phyloP scores from a whole-genome alignment of 2,329 filamentous ascomycete genomes.

The Bipolaris bicolor region DNA sequence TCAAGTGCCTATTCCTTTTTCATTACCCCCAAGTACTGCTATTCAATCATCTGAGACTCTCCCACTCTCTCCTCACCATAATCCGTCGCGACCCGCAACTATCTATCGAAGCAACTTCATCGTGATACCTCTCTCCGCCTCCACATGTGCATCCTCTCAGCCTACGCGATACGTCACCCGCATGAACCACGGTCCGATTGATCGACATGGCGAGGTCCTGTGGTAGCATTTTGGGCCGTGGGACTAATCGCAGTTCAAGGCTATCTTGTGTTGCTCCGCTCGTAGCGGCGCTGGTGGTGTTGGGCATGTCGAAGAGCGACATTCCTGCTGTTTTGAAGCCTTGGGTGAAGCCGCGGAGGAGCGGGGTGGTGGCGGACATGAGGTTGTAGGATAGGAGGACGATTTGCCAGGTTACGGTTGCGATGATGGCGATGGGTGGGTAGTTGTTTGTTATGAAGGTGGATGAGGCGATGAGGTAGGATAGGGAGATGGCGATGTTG shows the following conservation, averaged over 20 bases:
- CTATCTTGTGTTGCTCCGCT: neutral
- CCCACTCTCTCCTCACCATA: neutral
- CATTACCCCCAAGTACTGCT: too few relatives aligned
- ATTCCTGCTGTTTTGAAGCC: constrained; percentile 4
- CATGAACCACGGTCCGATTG: neutral
- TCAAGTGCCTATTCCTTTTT: too few relatives aligned
- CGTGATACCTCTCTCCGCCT: neutral
- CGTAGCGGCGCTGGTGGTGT: neutral
- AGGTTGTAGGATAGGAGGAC: constrained; percentile 9
- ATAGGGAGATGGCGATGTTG: constrained; percentile 5
- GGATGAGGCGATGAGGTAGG: neutral
- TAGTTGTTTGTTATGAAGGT: neutral
- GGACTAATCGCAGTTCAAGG: neutral
- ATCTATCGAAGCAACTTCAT: constrained; percentile 6
- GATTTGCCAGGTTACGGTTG: constrained; percentile 7
- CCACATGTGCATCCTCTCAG: too few relatives aligned
- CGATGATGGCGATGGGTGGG: constrained; percentile 4
- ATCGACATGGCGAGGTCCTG: neutral
- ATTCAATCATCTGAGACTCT: neutral
- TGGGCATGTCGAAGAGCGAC: neutral
- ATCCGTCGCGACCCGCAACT: constrained; percentile 5
- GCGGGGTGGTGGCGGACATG: constrained; percentile 9
- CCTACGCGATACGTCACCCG: neutral
- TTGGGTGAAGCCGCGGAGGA: constrained; percentile 5
- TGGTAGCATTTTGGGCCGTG: neutral